Percentiles rank a stretch among this genome's conserved stretches.
phyloP scores from a whole-genome alignment of 148 eudicot genomes.

The Euryodendron excelsum region DNA sequence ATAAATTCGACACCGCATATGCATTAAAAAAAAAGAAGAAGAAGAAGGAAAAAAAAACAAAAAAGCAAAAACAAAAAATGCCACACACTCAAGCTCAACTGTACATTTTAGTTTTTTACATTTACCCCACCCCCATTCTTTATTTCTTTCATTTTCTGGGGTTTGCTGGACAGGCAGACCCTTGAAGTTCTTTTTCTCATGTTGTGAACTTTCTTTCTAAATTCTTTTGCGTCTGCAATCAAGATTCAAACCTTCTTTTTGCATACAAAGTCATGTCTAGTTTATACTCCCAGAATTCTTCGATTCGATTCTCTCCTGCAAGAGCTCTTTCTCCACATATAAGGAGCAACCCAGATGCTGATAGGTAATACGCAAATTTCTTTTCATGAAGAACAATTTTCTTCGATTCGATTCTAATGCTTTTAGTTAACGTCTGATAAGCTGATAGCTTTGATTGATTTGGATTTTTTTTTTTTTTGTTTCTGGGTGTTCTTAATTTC shows the following conservation, averaged over 20 bases:
- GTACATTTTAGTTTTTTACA: too few relatives aligned
- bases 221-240: background rate
- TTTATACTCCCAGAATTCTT: slow-evolving; percentile 35
- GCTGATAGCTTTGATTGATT: background rate
- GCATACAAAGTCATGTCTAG: slow-evolving; percentile 37
- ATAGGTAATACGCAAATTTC: slow-evolving; percentile 26
- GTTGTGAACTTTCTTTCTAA: slow-evolving; percentile 10
- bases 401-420: background rate
- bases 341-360: slow-evolving; percentile 39
- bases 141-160: too few relatives aligned
- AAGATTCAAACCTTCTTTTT: background rate
- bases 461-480: slow-evolving; percentile 3
- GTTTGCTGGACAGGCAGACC: too few relatives aligned
- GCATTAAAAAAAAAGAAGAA: too few relatives aligned
- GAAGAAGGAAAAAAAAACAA: too few relatives aligned
- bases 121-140: too few relatives aligned
- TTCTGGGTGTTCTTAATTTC: slow-evolving; percentile 8
- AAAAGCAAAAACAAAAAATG: too few relatives aligned
- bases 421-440: background rate
- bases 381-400: background rate
- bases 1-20: too few relatives aligned
- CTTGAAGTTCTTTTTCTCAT: too few relatives aligned
- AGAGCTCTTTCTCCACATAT: slow-evolving; percentile 44
- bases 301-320: slow-evolving; percentile 44
- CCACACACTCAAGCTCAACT: too few relatives aligned